Percentiles rank a stretch among this genome's conserved stretches.
Evolutionary conservation across 73 alveolate genomes (phyloP).

Genomic region (Tetrahymena thermophila): DNA sequence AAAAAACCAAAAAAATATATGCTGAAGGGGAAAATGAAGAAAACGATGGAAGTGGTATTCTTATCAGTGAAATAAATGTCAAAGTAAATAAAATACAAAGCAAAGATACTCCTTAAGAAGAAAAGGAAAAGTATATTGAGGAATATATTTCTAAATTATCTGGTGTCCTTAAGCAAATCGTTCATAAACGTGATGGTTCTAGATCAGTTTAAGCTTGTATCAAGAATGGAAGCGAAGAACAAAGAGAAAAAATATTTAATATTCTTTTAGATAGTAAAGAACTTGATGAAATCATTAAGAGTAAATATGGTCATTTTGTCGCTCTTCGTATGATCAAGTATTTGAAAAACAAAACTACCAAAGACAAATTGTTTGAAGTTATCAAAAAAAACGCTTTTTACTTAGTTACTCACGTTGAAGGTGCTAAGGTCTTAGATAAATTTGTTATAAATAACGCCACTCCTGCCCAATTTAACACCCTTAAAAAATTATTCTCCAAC

Average conservation of each 20-base stretch:
- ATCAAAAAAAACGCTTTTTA: background rate
- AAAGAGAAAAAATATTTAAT: background rate
- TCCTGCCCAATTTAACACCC: slow-evolving; percentile 1
- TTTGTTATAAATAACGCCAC: background rate
- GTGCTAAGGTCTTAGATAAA: background rate
- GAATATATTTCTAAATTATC: background rate
- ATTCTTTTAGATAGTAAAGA: background rate
- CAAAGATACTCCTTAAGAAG: background rate
- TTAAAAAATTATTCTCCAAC: background rate
- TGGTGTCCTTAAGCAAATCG: background rate
- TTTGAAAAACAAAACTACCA: background rate
- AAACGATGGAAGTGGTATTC: background rate
- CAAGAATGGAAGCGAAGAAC: background rate
- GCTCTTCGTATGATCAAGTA: background rate
- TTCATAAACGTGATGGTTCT: background rate
- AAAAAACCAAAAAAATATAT: background rate
- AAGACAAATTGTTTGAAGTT: background rate
- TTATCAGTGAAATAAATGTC: background rate
- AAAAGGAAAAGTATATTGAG: background rate
- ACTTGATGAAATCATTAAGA: background rate
- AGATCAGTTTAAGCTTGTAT: background rate
- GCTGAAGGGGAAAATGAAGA: background rate
- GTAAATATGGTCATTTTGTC: background rate
- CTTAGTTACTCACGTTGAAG: background rate
- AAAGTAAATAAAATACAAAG: background rate